Conservation (phyloP, 2,329 filamentous ascomycete genomes). For the Venturia oleaginea region DNA sequence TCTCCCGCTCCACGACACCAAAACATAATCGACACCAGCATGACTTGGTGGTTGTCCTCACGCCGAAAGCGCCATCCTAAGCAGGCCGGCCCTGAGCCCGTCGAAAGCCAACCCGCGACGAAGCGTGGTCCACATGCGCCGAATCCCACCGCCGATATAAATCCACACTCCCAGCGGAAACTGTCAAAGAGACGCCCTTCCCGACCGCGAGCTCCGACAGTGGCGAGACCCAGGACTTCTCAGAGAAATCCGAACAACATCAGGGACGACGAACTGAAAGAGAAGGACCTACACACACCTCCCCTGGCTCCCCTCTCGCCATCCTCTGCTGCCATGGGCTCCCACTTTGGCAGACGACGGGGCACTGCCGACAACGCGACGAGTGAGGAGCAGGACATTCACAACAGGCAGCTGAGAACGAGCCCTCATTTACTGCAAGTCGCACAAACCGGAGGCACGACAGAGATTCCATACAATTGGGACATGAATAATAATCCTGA, state of each 20-base stretch:
- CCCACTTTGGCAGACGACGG: neutral
- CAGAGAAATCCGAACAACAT: neutral
- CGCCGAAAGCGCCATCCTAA: neutral
- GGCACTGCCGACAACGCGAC: neutral
- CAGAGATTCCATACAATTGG: constrained; percentile 33
- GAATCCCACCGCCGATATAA: neutral
- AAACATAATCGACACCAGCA: neutral
- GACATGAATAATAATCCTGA: neutral
- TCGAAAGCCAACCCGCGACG: neutral
- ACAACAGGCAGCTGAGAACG: constrained; percentile 30
- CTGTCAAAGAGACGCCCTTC: neutral
- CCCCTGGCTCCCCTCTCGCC: neutral
- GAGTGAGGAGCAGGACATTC: constrained; percentile 29
- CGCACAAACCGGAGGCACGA: constrained; percentile 25
- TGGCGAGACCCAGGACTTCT: neutral
- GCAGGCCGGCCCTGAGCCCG: neutral
- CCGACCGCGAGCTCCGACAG: neutral
- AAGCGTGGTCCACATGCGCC: neutral
- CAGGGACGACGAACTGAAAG: neutral
- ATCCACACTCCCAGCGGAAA: neutral
- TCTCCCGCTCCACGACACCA: neutral
- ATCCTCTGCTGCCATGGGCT: neutral
- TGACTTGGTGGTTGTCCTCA: neutral
- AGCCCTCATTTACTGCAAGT: constrained; percentile 41
- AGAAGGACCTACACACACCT: constrained; percentile 1